These are phyloP conservation scores for Juncus effusus DNA, from an alignment of 176 grass and related monocot genomes.

Conservation along the genomic window DNA sequence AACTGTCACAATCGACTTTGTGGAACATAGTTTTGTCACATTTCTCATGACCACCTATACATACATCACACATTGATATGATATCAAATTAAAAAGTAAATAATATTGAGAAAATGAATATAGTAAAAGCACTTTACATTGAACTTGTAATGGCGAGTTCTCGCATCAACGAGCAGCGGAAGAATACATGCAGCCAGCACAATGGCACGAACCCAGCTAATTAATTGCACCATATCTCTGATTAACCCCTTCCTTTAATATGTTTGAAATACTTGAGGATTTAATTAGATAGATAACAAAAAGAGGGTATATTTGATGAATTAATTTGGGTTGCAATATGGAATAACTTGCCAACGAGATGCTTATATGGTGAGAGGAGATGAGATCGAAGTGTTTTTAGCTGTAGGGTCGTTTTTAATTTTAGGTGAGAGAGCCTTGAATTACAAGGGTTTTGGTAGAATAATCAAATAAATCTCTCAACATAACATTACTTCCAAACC, in stretches of 20 bases:
- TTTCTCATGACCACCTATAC: slow-evolving; percentile 50
- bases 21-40: slow-evolving; percentile 48
- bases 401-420: slow-evolving; percentile 67
- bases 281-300: no score
- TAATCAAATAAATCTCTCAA: slow-evolving; percentile 18
- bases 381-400: slow-evolving; percentile 40
- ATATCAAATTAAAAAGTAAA: not conserved
- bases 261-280: not conserved
- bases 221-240: slow-evolving; percentile 9
- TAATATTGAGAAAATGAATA: not conserved
- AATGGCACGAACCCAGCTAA: not conserved
- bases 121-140: slow-evolving; percentile 37
- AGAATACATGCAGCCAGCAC: slow-evolving; percentile 36
- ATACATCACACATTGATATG: not conserved
- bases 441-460: slow-evolving; percentile 49
- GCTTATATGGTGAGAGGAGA: not conserved
- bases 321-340: slow-evolving; percentile 11
- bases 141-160: slow-evolving; percentile 65
- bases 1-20: slow-evolving; percentile 61
- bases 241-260: no score
- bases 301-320: not conserved
- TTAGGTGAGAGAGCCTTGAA: slow-evolving; percentile 61
- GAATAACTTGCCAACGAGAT: slow-evolving; percentile 20
- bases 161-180: slow-evolving; percentile 28
- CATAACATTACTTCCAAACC: slow-evolving; percentile 2